Conservation (phyloP, 352 stramenopile species). For the Globisporangium yorkense region DNA sequence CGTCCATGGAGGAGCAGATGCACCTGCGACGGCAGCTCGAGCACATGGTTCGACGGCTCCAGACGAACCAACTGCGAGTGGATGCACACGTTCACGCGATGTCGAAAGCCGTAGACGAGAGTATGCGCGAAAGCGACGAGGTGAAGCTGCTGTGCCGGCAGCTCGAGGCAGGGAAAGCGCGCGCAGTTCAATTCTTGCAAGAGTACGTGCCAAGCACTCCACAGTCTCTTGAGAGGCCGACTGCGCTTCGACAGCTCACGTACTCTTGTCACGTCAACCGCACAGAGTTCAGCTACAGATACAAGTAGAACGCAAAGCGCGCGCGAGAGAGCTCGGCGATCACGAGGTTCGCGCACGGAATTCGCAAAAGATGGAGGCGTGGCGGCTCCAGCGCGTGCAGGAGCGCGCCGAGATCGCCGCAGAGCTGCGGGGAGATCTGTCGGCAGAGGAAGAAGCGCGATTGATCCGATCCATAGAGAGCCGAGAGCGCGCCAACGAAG, state of each 20-base stretch:
- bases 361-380: slow-evolving; percentile 77
- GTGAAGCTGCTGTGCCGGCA: slow-evolving; percentile 72
- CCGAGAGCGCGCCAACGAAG: slow-evolving; percentile 57
- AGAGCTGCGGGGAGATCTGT: slow-evolving; percentile 68
- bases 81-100: slow-evolving; percentile 66
- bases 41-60: slow-evolving; percentile 76
- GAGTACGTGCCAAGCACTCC: slow-evolving; percentile 21
- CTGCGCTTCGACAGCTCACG: background rate
- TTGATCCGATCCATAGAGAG: slow-evolving; percentile 58
- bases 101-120: slow-evolving; percentile 57
- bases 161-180: slow-evolving; percentile 69
- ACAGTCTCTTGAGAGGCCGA: background rate
- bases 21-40: slow-evolving; percentile 62
- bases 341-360: slow-evolving; percentile 76
- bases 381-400: slow-evolving; percentile 60
- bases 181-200: slow-evolving; percentile 70
- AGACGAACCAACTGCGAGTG: slow-evolving; percentile 67
- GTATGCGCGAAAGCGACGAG: slow-evolving; percentile 56
- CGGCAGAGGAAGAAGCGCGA: slow-evolving; percentile 49
- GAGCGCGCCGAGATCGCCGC: slow-evolving; percentile 74
- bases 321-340: slow-evolving; percentile 62
- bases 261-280: background rate
- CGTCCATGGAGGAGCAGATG: slow-evolving; percentile 80
- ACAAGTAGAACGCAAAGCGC: slow-evolving; percentile 54
- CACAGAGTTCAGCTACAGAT: slow-evolving; percentile 57